Percentiles rank a stretch among this genome's conserved stretches.
phyloP scores from a whole-genome alignment of 176 grass and related monocot species.

The Cenchrus purpureus region DNA sequence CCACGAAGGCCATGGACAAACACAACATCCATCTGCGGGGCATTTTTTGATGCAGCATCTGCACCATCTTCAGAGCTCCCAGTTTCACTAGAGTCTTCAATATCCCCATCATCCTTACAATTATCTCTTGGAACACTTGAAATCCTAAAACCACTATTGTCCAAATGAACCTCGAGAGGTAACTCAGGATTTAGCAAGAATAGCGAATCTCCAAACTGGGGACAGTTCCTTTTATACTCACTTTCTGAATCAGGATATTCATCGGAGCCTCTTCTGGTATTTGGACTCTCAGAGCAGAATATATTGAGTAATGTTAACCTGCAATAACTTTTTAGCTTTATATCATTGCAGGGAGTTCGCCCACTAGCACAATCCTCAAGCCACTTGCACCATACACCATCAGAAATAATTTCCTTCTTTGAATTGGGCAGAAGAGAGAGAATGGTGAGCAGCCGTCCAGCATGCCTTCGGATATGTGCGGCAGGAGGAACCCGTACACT shows the following conservation, averaged over 20 bases:
- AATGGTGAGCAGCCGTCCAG: constrained; percentile 81
- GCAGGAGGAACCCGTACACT: constrained; percentile 90
- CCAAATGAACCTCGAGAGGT: constrained; percentile 59
- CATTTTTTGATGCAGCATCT: constrained; percentile 30
- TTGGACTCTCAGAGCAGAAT: constrained; percentile 52
- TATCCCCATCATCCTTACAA: constrained; percentile 39
- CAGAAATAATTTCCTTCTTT: constrained; percentile 76
- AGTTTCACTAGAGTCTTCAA: constrained; percentile 35
- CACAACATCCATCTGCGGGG: constrained; percentile 74
- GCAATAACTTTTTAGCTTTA: constrained; percentile 88
- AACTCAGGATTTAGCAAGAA: constrained; percentile 92
- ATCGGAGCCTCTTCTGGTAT: constrained; percentile 42
- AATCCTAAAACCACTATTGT: constrained; percentile 49
- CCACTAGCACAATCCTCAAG: constrained; percentile 89
- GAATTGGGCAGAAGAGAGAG: constrained; percentile 79
- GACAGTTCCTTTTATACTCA: constrained; percentile 65
- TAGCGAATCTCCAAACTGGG: constrained; percentile 79
- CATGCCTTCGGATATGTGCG: constrained; percentile 89
- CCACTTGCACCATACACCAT: constrained; percentile 89
- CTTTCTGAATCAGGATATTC: constrained; percentile 49
- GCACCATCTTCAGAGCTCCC: constrained; percentile 33
- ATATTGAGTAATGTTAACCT: constrained; percentile 81
- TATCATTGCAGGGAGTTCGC: constrained; percentile 66
- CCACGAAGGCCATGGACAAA: constrained; percentile 95
- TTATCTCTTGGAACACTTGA: constrained; percentile 47